Conservation (phyloP, 345 rosid species). For the Brassica rapa region DNA sequence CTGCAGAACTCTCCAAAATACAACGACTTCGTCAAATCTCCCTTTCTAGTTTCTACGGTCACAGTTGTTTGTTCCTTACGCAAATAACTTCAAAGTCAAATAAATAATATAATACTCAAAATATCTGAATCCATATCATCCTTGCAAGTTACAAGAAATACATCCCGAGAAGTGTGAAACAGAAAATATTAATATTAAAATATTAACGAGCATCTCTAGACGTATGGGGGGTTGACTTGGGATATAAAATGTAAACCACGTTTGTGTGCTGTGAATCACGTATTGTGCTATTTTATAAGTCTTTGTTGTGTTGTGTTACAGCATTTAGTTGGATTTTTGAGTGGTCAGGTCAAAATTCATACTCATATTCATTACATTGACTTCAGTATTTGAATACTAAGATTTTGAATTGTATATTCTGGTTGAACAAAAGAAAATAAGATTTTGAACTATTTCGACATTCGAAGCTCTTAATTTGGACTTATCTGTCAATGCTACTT, state of each 20-base stretch:
- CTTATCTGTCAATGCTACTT: not conserved
- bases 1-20: not conserved
- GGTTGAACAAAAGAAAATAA: too few species aligned
- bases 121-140: not conserved
- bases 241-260: not conserved
- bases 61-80: slow-evolving; percentile 16
- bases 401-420: not conserved
- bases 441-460: not conserved
- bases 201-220: not conserved
- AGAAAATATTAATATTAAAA: not conserved
- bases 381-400: not conserved
- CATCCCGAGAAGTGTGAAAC: not conserved
- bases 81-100: slow-evolving; percentile 27
- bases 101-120: slow-evolving; percentile 3
- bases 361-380: not conserved
- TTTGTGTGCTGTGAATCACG: not conserved
- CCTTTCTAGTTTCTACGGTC: not conserved
- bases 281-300: not conserved
- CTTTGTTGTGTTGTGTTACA: not conserved
- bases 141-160: not conserved
- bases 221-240: slow-evolving; percentile 23
- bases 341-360: slow-evolving; percentile 7
- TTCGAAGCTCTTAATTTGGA: not conserved
- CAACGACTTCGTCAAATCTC: slow-evolving; percentile 35
- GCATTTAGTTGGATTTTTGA: not conserved